A percentile compares a stretch with the other conserved stretches of the same genome.
Evolutionary conservation across 2,329 filamentous ascomycete species (phyloP).

Genomic region (Trichoderma sp.): DNA sequence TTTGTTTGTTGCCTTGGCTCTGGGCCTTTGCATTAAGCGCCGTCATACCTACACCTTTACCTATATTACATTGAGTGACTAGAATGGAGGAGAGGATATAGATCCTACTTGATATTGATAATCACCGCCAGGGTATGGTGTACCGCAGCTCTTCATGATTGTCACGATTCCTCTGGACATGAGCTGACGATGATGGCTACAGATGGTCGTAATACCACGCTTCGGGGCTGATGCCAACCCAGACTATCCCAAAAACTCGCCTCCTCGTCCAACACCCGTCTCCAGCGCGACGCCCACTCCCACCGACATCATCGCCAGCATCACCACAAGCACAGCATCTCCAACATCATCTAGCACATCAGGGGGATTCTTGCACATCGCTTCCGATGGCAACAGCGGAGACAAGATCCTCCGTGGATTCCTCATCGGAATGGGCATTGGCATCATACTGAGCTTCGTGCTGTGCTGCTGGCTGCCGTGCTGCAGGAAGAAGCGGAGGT

Average conservation of each 20-base stretch:
- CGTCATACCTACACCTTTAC: not conserved
- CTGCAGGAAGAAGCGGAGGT: slow-evolving; percentile 26
- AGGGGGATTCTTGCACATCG: slow-evolving; percentile 28
- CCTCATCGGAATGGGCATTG: slow-evolving; percentile 37
- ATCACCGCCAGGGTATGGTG: not conserved
- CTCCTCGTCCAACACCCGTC: not conserved
- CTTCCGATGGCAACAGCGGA: slow-evolving; percentile 33
- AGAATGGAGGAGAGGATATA: slow-evolving; percentile 15
- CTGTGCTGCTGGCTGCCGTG: slow-evolving; percentile 40
- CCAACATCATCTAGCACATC: not conserved
- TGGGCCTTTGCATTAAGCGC: not conserved
- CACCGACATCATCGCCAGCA: not conserved
- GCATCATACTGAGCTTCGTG: slow-evolving; percentile 35
- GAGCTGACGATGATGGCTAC: not conserved
- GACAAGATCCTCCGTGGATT: slow-evolving; percentile 39
- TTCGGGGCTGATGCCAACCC: not conserved
- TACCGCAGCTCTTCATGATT: no score
- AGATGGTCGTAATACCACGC: not conserved
- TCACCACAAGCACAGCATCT: not conserved
- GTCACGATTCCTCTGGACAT: not conserved
- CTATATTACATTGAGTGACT: not conserved
- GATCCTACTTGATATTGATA: not conserved
- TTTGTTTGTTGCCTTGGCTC: not conserved
- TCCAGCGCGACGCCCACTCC: not conserved
- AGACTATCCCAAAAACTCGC: not conserved